These are phyloP conservation scores for Domatiomyces catenatus DNA, from an alignment of 2,329 filamentous ascomycete genomes.

Conservation along the genomic window DNA sequence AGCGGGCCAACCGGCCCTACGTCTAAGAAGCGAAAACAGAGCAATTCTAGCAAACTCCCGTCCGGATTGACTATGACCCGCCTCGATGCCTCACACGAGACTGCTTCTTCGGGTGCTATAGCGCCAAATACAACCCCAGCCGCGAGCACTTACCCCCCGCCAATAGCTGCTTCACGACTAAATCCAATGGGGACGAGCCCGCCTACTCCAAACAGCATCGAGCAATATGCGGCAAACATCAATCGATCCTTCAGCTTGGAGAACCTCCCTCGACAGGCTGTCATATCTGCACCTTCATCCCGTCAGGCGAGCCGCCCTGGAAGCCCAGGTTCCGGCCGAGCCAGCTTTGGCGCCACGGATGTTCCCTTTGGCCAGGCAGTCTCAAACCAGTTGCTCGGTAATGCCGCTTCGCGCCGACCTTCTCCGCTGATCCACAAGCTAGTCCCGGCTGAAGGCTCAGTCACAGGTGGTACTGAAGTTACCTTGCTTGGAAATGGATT, in stretches of 20 bases:
- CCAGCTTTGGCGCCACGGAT: conserved; percentile 29
- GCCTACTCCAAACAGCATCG: conserved; percentile 49
- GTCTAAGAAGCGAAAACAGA: conserved; percentile 71
- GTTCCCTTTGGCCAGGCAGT: conserved; percentile 19
- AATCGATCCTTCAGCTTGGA: conserved; percentile 51
- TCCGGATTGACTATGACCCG: conserved; percentile 67
- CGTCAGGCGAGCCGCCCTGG: conserved; percentile 62
- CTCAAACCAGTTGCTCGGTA: conserved; percentile 15
- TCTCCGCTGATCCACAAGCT: conserved; percentile 62
- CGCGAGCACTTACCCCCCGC: conserved; percentile 14
- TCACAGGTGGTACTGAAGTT: conserved; percentile 71
- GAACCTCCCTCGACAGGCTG: conserved; percentile 44
- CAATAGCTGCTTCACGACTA: conserved; percentile 26
- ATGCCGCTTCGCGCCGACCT: conserved; percentile 36
- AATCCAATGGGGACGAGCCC: conserved; percentile 43
- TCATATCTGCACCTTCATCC: conserved; percentile 59
- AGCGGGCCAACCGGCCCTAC: conserved; percentile 47
- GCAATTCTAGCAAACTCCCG: conserved; percentile 52
- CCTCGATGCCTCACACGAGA: conserved; percentile 43
- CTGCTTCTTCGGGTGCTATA: conserved; percentile 17
- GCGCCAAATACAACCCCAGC: conserved; percentile 26
- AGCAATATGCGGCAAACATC: conserved; percentile 44
- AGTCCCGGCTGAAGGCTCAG: conserved; percentile 68
- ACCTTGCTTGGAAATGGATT: conserved; percentile 71
- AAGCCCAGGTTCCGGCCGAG: conserved; percentile 44